A percentile compares a stretch with the other conserved stretches of the same genome.
phyloP scores from a whole-genome alignment of 164 flowering plant genomes.

The Magnolia kwangsiensis region DNA sequence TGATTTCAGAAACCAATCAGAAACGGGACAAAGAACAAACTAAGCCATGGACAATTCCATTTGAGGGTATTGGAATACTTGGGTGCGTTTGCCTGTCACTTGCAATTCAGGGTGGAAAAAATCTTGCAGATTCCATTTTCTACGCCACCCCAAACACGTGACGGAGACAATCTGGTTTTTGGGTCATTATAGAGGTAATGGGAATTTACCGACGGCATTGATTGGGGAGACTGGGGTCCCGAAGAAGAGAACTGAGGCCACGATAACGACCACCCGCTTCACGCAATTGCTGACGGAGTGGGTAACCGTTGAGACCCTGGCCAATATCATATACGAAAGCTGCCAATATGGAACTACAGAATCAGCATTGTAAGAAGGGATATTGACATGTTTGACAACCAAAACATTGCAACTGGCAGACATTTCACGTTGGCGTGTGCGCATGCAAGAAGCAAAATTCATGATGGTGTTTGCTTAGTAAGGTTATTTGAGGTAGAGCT shows the following conservation, averaged over 20 bases:
- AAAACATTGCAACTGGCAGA: no score
- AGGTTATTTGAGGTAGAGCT: no score
- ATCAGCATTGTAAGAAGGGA: neutral
- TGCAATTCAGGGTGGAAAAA: no score
- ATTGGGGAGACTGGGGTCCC: conserved; percentile 70
- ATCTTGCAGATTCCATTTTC: no score
- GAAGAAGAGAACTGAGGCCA: conserved; percentile 87
- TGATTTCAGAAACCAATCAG: neutral
- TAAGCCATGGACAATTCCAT: no score
- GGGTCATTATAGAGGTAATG: neutral
- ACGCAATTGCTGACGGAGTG: conserved; percentile 97
- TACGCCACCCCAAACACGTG: neutral
- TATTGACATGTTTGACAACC: neutral
- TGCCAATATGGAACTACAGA: conserved; percentile 30
- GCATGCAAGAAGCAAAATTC: no score
- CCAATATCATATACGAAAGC: conserved; percentile 93
- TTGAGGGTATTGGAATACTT: no score
- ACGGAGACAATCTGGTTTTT: neutral
- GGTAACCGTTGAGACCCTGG: conserved; percentile 91
- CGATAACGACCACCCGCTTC: conserved; percentile 95
- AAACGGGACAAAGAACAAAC: neutral
- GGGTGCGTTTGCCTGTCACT: no score
- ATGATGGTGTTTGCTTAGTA: no score
- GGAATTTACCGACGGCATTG: conserved; percentile 68
- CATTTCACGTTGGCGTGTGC: no score